Conservation (phyloP, 2,329 filamentous ascomycete species). For the Fusarium sp. region DNA sequence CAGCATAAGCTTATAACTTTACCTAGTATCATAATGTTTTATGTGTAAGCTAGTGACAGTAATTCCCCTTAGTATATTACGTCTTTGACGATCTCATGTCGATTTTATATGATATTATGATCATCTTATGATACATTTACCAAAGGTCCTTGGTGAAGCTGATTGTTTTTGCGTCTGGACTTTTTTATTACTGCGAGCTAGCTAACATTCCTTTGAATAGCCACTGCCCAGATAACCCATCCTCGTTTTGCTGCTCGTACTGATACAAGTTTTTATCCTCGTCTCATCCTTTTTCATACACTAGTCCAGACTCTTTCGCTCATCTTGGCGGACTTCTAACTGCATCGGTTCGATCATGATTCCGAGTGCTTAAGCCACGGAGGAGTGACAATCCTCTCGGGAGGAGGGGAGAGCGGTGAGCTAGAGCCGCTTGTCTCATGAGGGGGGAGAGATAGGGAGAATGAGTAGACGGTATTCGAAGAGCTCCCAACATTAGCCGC, state of each 20-base stretch:
- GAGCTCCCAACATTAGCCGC: neutral
- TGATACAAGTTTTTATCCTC: neutral
- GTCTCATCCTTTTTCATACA: neutral
- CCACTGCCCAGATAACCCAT: neutral
- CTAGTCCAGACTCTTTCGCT: neutral
- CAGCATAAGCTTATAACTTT: too few species aligned
- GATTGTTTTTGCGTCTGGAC: too few species aligned
- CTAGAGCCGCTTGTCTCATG: constrained; percentile 10
- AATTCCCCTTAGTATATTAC: too few species aligned
- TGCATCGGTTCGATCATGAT: neutral
- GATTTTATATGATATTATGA: neutral
- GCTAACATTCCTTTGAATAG: neutral
- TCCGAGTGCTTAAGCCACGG: constrained; percentile 14
- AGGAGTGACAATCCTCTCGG: constrained; percentile 34
- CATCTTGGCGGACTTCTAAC: neutral
- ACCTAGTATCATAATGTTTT: too few species aligned
- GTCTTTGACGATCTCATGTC: too few species aligned
- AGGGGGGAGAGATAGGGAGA: constrained; percentile 3
- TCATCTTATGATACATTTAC: too few species aligned
- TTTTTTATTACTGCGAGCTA: too few species aligned
- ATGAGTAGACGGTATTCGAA: neutral
- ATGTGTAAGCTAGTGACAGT: too few species aligned
- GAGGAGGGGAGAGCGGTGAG: constrained; percentile 38
- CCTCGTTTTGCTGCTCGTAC: neutral
- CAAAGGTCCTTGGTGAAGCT: too few species aligned